These are phyloP conservation scores for Colletotrichum gigasporum DNA, from an alignment of 2,329 filamentous ascomycete genomes.

Conservation along the genomic window DNA sequence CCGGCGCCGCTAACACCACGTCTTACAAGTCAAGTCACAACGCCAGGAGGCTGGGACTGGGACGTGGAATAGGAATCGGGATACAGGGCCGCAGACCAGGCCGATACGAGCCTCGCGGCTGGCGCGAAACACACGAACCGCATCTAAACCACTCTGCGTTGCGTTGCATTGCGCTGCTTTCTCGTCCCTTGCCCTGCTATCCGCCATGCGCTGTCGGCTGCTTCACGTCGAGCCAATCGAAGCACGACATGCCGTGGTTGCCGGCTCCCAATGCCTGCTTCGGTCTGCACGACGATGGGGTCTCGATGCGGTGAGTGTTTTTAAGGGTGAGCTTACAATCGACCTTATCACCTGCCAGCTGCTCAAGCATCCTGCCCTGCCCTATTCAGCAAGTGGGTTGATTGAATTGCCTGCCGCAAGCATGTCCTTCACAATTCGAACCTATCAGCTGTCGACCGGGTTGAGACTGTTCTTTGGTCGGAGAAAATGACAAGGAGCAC, in stretches of 20 bases:
- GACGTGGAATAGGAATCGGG: too few species aligned
- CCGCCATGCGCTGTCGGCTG: neutral
- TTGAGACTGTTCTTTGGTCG: slow-evolving; percentile 1
- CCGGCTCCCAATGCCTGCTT: slow-evolving; percentile 18
- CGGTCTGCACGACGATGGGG: slow-evolving; percentile 26
- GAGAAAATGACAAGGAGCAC: slow-evolving; percentile 13
- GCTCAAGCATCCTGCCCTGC: neutral
- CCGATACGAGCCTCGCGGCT: slow-evolving; percentile 14
- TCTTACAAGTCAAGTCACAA: neutral
- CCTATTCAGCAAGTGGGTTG: neutral
- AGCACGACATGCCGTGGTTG: slow-evolving; percentile 11
- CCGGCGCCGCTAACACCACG: neutral
- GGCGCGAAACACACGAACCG: slow-evolving; percentile 15
- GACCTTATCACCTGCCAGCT: neutral
- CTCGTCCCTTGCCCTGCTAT: neutral
- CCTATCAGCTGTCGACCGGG: neutral
- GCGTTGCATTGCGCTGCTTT: slow-evolving; percentile 8
- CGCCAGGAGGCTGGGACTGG: neutral
- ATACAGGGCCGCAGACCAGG: neutral
- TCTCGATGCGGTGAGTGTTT: slow-evolving; percentile 28
- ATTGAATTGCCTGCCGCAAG: neutral
- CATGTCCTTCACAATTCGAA: neutral
- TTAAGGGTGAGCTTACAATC: neutral
- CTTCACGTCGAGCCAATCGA: slow-evolving; percentile 18
- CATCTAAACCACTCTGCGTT: neutral